phyloP scores from a whole-genome alignment of 345 rosid species.

The Euphorbia tirucalli region DNA sequence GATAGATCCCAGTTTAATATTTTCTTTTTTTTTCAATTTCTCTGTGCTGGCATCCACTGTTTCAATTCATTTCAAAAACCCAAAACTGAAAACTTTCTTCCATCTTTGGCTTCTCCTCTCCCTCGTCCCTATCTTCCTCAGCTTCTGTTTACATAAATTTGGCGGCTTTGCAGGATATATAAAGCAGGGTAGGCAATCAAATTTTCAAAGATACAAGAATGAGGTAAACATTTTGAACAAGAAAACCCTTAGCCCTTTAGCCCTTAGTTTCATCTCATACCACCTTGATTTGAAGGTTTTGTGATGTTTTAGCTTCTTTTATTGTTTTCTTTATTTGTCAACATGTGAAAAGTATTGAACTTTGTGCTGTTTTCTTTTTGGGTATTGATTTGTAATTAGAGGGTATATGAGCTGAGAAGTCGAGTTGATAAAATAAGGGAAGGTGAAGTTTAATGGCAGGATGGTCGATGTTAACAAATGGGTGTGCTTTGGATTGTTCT shows the following conservation, averaged over 20 bases:
- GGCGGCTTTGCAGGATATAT: constrained; percentile 23
- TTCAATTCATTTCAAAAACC: constrained; percentile 2
- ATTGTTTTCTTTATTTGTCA: background rate
- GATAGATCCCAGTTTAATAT: constrained; percentile 7
- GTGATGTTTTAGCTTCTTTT: background rate
- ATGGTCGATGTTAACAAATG: constrained; percentile 43
- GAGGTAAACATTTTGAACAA: constrained; percentile 9
- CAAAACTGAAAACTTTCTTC: background rate
- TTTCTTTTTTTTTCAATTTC: background rate
- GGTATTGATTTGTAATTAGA: constrained; percentile 12
- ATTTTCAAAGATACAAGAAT: constrained; percentile 5
- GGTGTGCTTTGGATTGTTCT: constrained; percentile 35
- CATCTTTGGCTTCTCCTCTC: constrained; percentile 9
- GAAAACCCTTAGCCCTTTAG: too few species aligned
- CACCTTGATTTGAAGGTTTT: too few species aligned
- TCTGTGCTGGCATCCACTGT: constrained; percentile 22
- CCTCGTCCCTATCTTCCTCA: background rate
- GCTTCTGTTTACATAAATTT: constrained; percentile 4
- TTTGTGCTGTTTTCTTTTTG: background rate
- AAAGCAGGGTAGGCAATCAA: constrained; percentile 2
- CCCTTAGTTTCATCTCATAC: too few species aligned
- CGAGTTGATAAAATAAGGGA: background rate
- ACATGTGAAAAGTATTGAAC: background rate
- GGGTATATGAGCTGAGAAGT: background rate
- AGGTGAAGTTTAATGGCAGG: constrained; percentile 46